Base-by-base conservation (phyloP, 257 asterid species). In the Prunella vulgaris region DNA sequence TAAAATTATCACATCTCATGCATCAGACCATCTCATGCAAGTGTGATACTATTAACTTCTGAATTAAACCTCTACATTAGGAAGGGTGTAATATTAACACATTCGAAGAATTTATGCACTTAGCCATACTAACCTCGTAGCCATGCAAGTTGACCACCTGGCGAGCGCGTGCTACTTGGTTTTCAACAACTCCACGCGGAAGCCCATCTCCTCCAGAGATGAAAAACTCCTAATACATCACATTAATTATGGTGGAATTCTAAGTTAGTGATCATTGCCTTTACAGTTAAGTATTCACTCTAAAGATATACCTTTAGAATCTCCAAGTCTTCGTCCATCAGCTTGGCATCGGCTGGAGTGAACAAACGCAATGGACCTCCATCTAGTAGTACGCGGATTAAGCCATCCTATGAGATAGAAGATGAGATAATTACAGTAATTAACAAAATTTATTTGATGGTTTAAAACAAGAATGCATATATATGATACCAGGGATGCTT, bases 131-230 rank as follows among this genome's bases (percentile, higher is more conserved):
- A 72, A 93, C 99, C 99, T 93, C 99, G 48, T 82, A 80, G 77
- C 93, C 77, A 7, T 72, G 87, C 82, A 93, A 79, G 85, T 81
- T 87, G 72, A 93, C 70, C 62, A 90, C 86, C 84, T 86, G 90
- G 61, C 97, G 89, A 66, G 79, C 78, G 14, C 87, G 95, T 48
- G 89, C 90, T 13, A 93, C 88, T 67, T 90, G 97, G 86, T 93
- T 93, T 69, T 93, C 99, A 74, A 90, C 99, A 56, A 89, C 96
- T 76, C 97, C 99, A 69, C 99, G 97, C 33, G 99, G 99, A 51
- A 93, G 96, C 48, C 99, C 99, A 15, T 93, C 99, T 59, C 99
- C 99, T 66, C 99, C 99, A 28, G 99, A 90, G 65, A 93, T 89
- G 77, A 88, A 93, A 76, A 93, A 93, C 69, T 93, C 99, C 97